Evolutionary conservation across 2,329 filamentous ascomycete genomes (phyloP).

Genomic region (Pseudogymnoascus sp.): DNA sequence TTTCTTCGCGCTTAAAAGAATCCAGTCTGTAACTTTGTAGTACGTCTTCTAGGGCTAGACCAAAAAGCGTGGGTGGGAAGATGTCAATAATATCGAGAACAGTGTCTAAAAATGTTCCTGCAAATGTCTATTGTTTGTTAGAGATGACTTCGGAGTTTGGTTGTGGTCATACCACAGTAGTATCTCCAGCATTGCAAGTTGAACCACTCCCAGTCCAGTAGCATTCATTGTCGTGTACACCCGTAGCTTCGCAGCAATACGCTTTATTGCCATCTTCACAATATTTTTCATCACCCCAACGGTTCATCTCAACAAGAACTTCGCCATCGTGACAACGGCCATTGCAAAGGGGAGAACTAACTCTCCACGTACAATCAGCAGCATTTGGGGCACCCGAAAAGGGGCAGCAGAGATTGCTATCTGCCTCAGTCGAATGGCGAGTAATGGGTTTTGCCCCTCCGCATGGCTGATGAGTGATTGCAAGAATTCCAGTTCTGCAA

Average conservation of each 20-base stretch:
- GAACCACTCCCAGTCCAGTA: not conserved
- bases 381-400: conserved; percentile 17
- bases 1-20: not conserved
- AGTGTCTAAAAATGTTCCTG: conserved; percentile 14
- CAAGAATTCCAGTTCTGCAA: conserved; percentile 20
- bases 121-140: conserved; percentile 10
- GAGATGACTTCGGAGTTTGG: not conserved
- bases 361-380: conserved; percentile 21
- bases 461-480: conserved; percentile 20
- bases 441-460: conserved; percentile 13
- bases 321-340: conserved; percentile 19
- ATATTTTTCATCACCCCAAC: conserved; percentile 17
- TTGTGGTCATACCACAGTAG: conserved; percentile 7
- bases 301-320: conserved; percentile 17
- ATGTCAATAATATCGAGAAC: conserved; percentile 10
- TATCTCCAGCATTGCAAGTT: not conserved
- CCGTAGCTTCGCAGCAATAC: conserved; percentile 16
- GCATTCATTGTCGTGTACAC: not conserved
- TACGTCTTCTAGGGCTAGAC: not conserved
- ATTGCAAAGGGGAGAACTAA: conserved; percentile 16
- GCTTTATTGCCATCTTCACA: conserved; percentile 17
- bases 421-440: conserved; percentile 13
- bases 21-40: not conserved
- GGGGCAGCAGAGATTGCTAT: conserved; percentile 17
- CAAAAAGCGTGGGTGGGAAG: not conserved